These are phyloP conservation scores for Raphanus sativus DNA, from an alignment of 345 rosid genomes.

Conservation along the genomic window DNA sequence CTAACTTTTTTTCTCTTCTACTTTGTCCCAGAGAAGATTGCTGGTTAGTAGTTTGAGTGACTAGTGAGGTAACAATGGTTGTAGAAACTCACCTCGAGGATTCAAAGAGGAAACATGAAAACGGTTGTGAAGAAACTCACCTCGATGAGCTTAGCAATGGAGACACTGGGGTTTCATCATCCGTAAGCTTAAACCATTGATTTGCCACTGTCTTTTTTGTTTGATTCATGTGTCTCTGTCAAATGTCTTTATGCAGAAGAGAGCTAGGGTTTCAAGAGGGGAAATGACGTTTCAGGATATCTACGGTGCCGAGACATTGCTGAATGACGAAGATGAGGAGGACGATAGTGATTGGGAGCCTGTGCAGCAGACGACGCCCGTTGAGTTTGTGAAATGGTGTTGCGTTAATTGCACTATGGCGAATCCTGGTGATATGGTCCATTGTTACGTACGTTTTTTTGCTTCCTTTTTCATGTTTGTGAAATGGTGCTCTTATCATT, in stretches of 20 bases:
- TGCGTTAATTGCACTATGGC: slow-evolving; percentile 91
- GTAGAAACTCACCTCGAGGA: slow-evolving; percentile 52
- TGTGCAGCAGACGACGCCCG: slow-evolving; percentile 40
- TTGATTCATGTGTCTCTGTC: neutral
- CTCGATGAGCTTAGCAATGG: slow-evolving; percentile 41
- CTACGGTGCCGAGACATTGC: slow-evolving; percentile 46
- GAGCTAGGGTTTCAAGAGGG: slow-evolving; percentile 49
- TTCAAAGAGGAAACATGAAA: slow-evolving; percentile 44
- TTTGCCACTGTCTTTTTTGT: neutral
- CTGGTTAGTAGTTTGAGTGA: slow-evolving; percentile 32
- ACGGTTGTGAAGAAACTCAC: slow-evolving; percentile 36
- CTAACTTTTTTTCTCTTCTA: neutral
- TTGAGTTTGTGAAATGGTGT: slow-evolving; percentile 73
- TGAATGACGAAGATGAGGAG: slow-evolving; percentile 72
- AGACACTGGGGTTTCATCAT: slow-evolving; percentile 39
- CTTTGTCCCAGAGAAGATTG: slow-evolving; percentile 3
- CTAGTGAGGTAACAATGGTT: slow-evolving; percentile 48
- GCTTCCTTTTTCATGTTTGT: neutral
- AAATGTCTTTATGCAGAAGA: slow-evolving; percentile 41
- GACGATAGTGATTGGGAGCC: slow-evolving; percentile 99
- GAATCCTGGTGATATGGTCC: slow-evolving; percentile 61
- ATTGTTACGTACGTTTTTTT: slow-evolving; percentile 67
- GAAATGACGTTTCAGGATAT: slow-evolving; percentile 73
- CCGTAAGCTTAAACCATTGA: slow-evolving; percentile 37
- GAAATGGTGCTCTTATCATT: neutral